phyloP scores from a whole-genome alignment of 2,329 filamentous ascomycete genomes.

The Hypoxylon sp. region DNA sequence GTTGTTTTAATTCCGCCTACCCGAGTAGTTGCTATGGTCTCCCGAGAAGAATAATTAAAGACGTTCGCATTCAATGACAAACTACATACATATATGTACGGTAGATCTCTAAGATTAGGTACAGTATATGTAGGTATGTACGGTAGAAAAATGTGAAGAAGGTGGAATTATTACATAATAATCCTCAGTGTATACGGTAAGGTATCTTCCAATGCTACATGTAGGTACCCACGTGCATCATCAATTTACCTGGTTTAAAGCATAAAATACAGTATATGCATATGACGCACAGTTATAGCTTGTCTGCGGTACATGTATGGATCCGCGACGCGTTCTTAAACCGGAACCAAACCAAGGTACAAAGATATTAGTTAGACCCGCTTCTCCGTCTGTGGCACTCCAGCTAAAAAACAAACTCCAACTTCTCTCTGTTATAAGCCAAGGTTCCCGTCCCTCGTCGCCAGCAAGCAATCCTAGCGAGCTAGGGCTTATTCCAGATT shows the following conservation, averaged over 20 bases:
- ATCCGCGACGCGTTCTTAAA: neutral
- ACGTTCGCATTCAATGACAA: neutral
- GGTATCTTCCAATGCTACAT: too few relatives aligned
- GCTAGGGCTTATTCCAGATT: neutral
- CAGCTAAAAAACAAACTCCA: conserved; percentile 17
- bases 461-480: neutral
- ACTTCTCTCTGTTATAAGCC: neutral
- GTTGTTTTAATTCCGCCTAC: neutral
- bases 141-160: neutral
- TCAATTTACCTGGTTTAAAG: neutral
- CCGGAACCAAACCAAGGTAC: too few relatives aligned
- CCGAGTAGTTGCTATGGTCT: neutral
- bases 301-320: neutral
- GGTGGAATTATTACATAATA: too few relatives aligned
- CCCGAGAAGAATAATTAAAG: neutral
- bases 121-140: too few relatives aligned
- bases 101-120: neutral
- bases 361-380: neutral
- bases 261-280: neutral
- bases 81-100: too few relatives aligned
- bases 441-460: neutral
- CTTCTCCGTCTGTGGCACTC: neutral
- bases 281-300: neutral
- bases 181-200: too few relatives aligned
- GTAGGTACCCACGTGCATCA: too few relatives aligned